A percentile compares a stretch with the other conserved stretches of the same genome.
phyloP scores from a whole-genome alignment of 2,329 filamentous ascomycete genomes.

The Penicillium concentricum region DNA sequence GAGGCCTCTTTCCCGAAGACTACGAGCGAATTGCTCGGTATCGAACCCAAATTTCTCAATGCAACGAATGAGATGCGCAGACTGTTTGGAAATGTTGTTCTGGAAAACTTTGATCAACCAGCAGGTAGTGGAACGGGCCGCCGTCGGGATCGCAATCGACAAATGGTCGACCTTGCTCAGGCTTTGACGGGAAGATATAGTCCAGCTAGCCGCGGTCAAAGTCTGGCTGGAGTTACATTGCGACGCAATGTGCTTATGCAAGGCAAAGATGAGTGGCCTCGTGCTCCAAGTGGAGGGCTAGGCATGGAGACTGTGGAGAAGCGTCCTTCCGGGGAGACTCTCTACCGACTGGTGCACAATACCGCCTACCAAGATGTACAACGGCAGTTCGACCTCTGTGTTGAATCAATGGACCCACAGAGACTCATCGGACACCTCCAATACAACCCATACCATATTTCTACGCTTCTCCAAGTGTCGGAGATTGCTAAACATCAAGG shows the following conservation, averaged over 20 bases:
- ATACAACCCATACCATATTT: constrained; percentile 83
- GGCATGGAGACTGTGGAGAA: constrained; percentile 71
- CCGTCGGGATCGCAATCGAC: constrained; percentile 56
- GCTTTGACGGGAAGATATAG: constrained; percentile 55
- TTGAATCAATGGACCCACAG: constrained; percentile 82
- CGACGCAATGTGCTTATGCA: constrained; percentile 81
- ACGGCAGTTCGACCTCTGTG: constrained; percentile 70
- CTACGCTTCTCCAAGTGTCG: constrained; percentile 88
- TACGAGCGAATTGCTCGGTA: constrained; percentile 55
- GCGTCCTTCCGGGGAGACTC: constrained; percentile 57
- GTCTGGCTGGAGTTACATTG: constrained; percentile 68
- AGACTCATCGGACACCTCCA: constrained; percentile 74
- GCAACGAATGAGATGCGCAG: constrained; percentile 87
- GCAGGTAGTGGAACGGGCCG: constrained; percentile 45
- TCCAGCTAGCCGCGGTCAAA: constrained; percentile 58
- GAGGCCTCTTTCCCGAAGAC: constrained; percentile 37
- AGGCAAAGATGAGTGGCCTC: constrained; percentile 84
- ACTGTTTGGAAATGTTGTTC: constrained; percentile 65
- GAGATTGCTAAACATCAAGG: constrained; percentile 89
- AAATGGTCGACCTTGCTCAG: constrained; percentile 52
- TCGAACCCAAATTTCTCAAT: constrained; percentile 74
- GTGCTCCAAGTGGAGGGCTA: constrained; percentile 73
- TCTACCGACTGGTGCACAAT: constrained; percentile 79
- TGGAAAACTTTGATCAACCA: constrained; percentile 58
- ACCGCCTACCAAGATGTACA: constrained; percentile 72